Evolutionary conservation across 371 early-diverging fungal genomes (phyloP).

Genomic region (Batrachochytrium dendrobatidis): DNA sequence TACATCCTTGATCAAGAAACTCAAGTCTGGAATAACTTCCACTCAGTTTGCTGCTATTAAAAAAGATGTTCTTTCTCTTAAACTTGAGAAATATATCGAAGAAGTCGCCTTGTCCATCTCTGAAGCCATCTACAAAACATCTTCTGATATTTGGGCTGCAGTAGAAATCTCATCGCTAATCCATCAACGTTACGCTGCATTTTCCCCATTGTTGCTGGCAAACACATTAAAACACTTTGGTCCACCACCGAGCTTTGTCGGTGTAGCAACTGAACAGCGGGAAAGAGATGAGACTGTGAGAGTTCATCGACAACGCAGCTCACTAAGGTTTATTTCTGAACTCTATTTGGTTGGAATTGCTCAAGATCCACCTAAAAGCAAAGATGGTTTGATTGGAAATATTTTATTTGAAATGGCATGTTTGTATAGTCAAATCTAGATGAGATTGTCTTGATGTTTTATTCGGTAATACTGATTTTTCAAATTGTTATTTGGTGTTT

Average conservation of each 20-base stretch:
- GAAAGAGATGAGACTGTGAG: constrained; percentile 80
- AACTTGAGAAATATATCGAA: constrained; percentile 91
- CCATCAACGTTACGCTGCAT: constrained; percentile 86
- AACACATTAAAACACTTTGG: constrained; percentile 46
- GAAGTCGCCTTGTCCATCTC: constrained; percentile 80
- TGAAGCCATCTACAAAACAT: constrained; percentile 67
- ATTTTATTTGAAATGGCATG: constrained; percentile 21
- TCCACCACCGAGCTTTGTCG: constrained; percentile 16
- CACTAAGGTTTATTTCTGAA: constrained; percentile 71
- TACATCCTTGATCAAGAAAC: constrained; percentile 88
- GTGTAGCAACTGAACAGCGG: constrained; percentile 61
- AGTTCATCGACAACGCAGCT: constrained; percentile 57
- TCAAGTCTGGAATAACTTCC: constrained; percentile 71
- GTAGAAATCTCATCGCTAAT: constrained; percentile 80
- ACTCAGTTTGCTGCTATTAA: constrained; percentile 63
- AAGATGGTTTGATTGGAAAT: constrained; percentile 9
- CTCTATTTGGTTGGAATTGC: constrained; percentile 68
- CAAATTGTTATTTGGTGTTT: neutral
- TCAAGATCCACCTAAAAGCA: constrained; percentile 15
- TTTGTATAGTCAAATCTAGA: neutral
- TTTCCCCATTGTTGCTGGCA: constrained; percentile 59
- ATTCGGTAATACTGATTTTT: neutral
- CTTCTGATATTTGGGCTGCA: constrained; percentile 69
- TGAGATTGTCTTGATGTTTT: neutral
- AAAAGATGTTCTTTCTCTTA: constrained; percentile 77